A percentile compares a stretch with the other conserved stretches of the same genome.
phyloP scores from a whole-genome alignment of 176 grass and related monocot species.

The Oryza australiensis region DNA sequence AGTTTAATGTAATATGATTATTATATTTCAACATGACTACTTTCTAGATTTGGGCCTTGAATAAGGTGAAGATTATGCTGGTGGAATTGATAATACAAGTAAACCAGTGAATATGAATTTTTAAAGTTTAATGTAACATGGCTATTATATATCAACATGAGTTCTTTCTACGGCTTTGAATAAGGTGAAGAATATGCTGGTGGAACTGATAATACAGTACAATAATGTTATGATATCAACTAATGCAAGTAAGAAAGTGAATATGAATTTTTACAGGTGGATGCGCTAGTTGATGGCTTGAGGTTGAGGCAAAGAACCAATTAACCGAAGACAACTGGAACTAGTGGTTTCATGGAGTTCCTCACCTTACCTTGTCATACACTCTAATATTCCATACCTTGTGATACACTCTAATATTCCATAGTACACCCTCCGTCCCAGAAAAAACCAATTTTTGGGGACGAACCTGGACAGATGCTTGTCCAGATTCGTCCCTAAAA shows the following conservation, averaged over 20 bases:
- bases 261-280: background rate
- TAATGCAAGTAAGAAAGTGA: conserved; percentile 7
- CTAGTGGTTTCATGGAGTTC: conserved; percentile 21
- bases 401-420: too few species aligned
- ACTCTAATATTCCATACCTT: background rate
- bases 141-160: conserved; percentile 5
- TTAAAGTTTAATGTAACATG: conserved; percentile 25
- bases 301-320: background rate
- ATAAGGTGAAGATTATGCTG: conserved; percentile 20
- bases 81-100: conserved; percentile 3
- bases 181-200: conserved; percentile 11
- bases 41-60: conserved; percentile 22
- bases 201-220: background rate
- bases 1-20: conserved; percentile 26
- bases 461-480: too few species aligned
- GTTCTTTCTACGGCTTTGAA: conserved; percentile 16
- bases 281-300: background rate
- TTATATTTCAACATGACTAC: conserved; percentile 10
- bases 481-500: too few species aligned
- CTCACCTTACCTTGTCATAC: background rate
- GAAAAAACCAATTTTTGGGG: too few species aligned
- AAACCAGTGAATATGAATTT: conserved; percentile 6
- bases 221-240: background rate
- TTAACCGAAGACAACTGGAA: conserved; percentile 3
- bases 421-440: too few species aligned